Evolutionary conservation across 768 basidiomycete species (phyloP), one percentile per base, ranked within the genome.

Genomic region (Russula lepida): DNA sequence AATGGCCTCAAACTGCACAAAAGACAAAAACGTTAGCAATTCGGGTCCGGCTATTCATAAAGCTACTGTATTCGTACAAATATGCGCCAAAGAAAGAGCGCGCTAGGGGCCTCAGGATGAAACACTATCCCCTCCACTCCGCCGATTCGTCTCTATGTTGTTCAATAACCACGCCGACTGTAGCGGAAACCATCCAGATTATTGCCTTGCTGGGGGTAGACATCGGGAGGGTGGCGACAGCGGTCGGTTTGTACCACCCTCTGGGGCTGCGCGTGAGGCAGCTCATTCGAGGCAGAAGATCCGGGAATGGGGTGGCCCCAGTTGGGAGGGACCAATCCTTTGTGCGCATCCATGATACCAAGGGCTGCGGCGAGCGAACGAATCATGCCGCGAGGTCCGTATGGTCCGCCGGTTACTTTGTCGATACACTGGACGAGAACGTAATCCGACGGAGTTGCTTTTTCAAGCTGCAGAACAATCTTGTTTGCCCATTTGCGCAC

Each of bases 331-430:
- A 27, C 27, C 41, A 64, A 0, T 6, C 63, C 60, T 1, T 35
- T 57, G 50, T 46, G 23, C 9, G 60, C 50, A 37, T 62, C 50
- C 0, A 56, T 52, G 33, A 56, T 46, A 3, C 43, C 48, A 3
- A 64, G 54, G 21, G 63, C 63, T 13, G 63, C 54, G 2, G 60
- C 55, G 23, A 64, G 63, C 35, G 55, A 54, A 47, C 59, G 60
- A 37, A 62, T 57, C 63, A 62, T 62, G 8, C 63, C 63, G 13
- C 63, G 59, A 9, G 63, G 63, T 15, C 63, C 63, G 37, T 56
- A 56, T 15, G 63, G 63, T 15, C 3, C 30, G 9, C 60, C 63
- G 0, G 21, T 56, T 9, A 19, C 49, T 25, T 62, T 64, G 7
- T 64, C 3, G 21, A 64, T 6, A 2, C 49, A 55, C 50, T 49